Base-by-base conservation (phyloP, 2,329 filamentous ascomycete species). In the Colletotrichum melonis region DNA sequence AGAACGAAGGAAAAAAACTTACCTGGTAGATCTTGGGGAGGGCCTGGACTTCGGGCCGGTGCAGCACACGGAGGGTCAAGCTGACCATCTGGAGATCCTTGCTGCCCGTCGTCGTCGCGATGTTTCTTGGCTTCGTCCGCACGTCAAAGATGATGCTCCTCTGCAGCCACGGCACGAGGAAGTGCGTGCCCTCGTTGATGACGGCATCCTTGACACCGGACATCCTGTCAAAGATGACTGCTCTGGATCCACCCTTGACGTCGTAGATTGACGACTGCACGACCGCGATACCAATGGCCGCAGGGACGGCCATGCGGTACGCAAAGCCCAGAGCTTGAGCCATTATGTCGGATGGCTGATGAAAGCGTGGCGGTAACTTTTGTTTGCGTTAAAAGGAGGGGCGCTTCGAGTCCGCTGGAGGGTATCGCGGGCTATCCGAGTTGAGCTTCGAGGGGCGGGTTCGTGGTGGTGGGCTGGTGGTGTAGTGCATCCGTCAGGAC, bases 11-110 rank as follows among this genome's bases (percentile, higher is more conserved):
- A 30, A 30, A 12, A 35, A 35, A 12, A 12, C 88, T 76, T 85
- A 98, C 96, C 91, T 98, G 97, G 89, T 99, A 99, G 81, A 99
- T 99, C 88, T 96, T 97, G 74, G 97, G 97, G 81, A 99, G 88
- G 79, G 92, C 91, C 88, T 94, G 92, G 79, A 99, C 96, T 70
- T 98, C 96, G 6, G 97, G 97, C 78, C 97, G 90, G 86, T 98
- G 96, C 84, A 99, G 86, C 76, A 99, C 97, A 84, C 97, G 91
- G 82, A 99, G 89, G 67, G 97, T 99, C 89, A 99, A 90, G 89
- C 95, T 98, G 81, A 99, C 97, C 97, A 99, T 99, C 88, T 99
- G 97, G 89, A 99, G 86, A 87, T 99, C 97, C 91, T 99, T 99
- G 90, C 93, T 96, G 72, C 97, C 97, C 14, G 97, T 99, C 28